A percentile compares a stretch with the other conserved stretches of the same genome.
These are phyloP conservation scores for Sherardia arvensis DNA, from an alignment of 257 asterid species.

Conservation along the genomic window DNA sequence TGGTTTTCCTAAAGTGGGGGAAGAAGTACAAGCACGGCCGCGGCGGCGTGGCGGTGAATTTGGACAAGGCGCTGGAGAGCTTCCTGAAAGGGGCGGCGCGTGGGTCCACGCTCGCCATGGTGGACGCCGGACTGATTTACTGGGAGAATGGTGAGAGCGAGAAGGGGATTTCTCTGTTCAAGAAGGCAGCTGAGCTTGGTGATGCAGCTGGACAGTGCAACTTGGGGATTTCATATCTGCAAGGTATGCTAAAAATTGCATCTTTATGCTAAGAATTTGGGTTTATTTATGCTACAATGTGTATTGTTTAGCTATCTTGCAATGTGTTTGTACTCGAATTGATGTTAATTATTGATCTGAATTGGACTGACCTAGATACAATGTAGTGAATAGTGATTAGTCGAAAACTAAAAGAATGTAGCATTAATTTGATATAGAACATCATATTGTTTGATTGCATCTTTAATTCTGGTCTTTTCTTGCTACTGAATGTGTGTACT, in stretches of 20 bases:
- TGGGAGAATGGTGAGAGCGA: conserved; percentile 68
- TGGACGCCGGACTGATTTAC: conserved; percentile 68
- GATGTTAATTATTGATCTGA: neutral
- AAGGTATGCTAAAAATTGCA: conserved; percentile 26
- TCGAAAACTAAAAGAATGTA: neutral
- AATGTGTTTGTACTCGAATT: too few species aligned
- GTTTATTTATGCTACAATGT: neutral
- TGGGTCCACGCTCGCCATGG: conserved; percentile 81
- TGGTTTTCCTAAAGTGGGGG: conserved; percentile 47
- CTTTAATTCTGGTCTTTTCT: neutral
- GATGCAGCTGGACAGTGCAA: conserved; percentile 71
- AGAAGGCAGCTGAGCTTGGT: conserved; percentile 67
- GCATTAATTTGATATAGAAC: neutral
- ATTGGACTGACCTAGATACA: neutral
- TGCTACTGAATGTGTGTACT: too few species aligned
- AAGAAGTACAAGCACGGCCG: conserved; percentile 73
- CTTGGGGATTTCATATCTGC: conserved; percentile 65
- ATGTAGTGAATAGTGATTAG: neutral
- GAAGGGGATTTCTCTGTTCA: conserved; percentile 42
- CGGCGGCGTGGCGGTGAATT: conserved; percentile 43
- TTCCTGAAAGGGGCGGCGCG: conserved; percentile 76
- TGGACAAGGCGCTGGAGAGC: conserved; percentile 50
- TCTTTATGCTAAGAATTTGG: neutral
- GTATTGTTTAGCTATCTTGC: too few species aligned
- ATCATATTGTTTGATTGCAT: neutral